phyloP scores from a whole-genome alignment of 2,329 filamentous ascomycete genomes.

The Epichloe sibirici region DNA sequence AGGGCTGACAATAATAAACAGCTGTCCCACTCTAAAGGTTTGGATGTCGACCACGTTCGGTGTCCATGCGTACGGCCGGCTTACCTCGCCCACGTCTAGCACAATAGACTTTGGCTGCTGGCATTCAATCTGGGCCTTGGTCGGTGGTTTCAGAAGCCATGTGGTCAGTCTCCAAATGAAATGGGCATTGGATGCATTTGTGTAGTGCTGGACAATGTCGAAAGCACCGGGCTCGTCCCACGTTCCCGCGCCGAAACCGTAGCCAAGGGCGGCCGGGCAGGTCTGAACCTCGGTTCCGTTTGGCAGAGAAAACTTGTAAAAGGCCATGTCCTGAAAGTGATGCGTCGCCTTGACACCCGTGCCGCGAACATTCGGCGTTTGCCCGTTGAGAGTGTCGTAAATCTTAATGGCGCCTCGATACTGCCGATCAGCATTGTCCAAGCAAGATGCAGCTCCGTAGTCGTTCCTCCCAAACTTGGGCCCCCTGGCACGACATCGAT shows the following conservation, averaged over 20 bases:
- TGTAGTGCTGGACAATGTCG: constrained; percentile 78
- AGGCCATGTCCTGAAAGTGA: constrained; percentile 65
- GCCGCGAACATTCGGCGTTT: constrained; percentile 42
- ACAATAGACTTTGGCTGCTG: constrained; percentile 75
- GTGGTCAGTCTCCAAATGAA: constrained; percentile 70
- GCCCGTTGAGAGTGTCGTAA: constrained; percentile 38
- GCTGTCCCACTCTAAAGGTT: constrained; percentile 66
- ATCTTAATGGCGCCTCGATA: constrained; percentile 39
- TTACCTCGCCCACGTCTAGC: constrained; percentile 71
- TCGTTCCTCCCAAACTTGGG: constrained; percentile 54
- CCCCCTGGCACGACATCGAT: constrained; percentile 59
- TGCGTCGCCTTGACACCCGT: constrained; percentile 66
- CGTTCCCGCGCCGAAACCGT: constrained; percentile 82
- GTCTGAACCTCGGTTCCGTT: constrained; percentile 62
- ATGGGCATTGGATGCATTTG: constrained; percentile 54
- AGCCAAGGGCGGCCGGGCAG: constrained; percentile 76
- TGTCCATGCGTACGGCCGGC: constrained; percentile 67
- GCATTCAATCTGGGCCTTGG: constrained; percentile 56
- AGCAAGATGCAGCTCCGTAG: constrained; percentile 62
- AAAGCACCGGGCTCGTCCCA: constrained; percentile 80
- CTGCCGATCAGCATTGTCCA: constrained; percentile 59
- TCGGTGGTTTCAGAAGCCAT: constrained; percentile 56
- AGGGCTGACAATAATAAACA: constrained; percentile 74
- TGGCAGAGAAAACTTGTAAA: constrained; percentile 57
- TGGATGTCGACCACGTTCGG: constrained; percentile 87